These are phyloP conservation scores for Suillus tomentosus DNA, from an alignment of 768 basidiomycete species.

Conservation along the genomic window DNA sequence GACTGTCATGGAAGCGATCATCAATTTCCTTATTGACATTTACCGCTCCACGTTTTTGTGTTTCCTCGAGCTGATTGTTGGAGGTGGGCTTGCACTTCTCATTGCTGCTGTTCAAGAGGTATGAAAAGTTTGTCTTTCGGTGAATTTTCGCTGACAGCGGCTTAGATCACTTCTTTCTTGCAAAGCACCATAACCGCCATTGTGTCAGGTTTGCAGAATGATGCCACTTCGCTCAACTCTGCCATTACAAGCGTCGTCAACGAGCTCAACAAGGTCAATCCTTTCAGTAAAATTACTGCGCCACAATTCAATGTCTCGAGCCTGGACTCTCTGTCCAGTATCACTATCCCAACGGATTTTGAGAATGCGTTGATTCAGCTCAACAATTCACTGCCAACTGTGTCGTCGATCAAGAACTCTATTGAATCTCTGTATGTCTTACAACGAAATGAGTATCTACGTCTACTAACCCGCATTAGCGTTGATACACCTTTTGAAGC, in stretches of 20 bases:
- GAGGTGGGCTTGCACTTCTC: conserved; percentile 76
- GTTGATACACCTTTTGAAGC: conserved; percentile 87
- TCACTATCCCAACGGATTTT: conserved; percentile 79
- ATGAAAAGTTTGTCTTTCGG: conserved; percentile 24
- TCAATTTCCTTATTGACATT: conserved; percentile 89
- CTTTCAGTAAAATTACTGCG: conserved; percentile 64
- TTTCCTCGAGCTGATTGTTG: conserved; percentile 86
- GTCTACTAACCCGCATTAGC: conserved; percentile 36
- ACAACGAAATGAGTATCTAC: neutral
- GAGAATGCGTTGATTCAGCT: conserved; percentile 71
- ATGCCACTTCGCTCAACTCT: conserved; percentile 67
- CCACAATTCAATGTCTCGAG: conserved; percentile 79
- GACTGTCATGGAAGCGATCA: conserved; percentile 83
- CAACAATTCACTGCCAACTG: conserved; percentile 78
- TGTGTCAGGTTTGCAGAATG: conserved; percentile 71
- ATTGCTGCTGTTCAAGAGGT: conserved; percentile 87
- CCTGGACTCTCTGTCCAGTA: conserved; percentile 71
- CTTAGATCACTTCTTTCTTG: conserved; percentile 73
- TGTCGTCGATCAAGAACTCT: conserved; percentile 70
- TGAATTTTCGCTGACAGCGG: conserved; percentile 15
- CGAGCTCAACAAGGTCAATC: conserved; percentile 75
- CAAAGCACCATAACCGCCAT: conserved; percentile 57
- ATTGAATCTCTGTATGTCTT: conserved; percentile 67
- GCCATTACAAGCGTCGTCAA: conserved; percentile 64
- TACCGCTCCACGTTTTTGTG: conserved; percentile 95